Base-by-base conservation (phyloP, 2,329 filamentous ascomycete genomes). In the Elsinoe perseae region DNA sequence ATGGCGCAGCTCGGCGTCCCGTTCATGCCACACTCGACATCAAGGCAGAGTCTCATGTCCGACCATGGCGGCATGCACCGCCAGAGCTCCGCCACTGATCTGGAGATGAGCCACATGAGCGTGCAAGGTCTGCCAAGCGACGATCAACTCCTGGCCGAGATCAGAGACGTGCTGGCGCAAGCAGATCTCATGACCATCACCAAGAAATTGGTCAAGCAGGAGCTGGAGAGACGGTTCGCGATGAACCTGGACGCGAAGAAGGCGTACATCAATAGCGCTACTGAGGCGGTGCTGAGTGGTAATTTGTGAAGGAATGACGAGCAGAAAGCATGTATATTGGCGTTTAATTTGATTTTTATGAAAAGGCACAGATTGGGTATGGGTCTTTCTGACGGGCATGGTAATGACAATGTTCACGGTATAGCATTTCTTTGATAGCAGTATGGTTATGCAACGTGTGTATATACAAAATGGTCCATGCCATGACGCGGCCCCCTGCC, bases 161-260 rank as follows among this genome's bases (percentile, higher is more conserved):
- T 98, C 64, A 82, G 93, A 53, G 90, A 96, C 67, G 95, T 98
- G 61, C 76, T 98, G 60, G 82, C 85, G 64, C 95, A 87, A 10
- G 91, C 90, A 1, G 93, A 98, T 73, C 75, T 98, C 67, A 98
- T 98, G 93, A 91, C 83, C 3, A 89, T 98, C 42, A 98, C 93
- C 62, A 98, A 98, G 83, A 98, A 98, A 82, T 89, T 87, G 65
- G 87, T 98, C 73, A 97, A 97, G 80, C 75, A 82, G 63, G 93
- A 98, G 75, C 75, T 98, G 57, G 93, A 98, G 78, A 83, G 84
- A 66, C 82, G 91, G 60, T 98, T 98, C 67, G 88, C 87, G 60
- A 84, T 95, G 61, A 82, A 84, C 58, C 80, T 98, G 58, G 91
- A 97, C 69, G 78, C 84, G 55, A 95, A 89, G 80, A 86, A 91